phyloP scores from a whole-genome alignment of 2,329 filamentous ascomycete genomes.

The Phaeosphaeria sp. region DNA sequence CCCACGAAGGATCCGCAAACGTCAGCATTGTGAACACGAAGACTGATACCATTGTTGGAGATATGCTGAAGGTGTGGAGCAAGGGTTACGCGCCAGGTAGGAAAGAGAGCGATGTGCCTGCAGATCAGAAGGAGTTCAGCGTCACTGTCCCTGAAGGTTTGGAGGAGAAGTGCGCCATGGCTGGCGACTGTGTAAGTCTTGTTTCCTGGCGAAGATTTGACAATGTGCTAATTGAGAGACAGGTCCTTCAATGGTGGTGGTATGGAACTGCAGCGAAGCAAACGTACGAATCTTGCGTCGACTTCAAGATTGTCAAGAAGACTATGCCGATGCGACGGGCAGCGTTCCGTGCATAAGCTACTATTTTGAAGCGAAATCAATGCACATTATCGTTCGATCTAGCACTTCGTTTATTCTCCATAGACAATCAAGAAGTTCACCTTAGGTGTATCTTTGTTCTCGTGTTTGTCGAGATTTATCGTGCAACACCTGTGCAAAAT shows the following conservation, averaged over 20 bases:
- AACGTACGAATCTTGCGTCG: conserved; percentile 68
- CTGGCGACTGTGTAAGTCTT: conserved; percentile 53
- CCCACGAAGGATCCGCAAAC: conserved; percentile 63
- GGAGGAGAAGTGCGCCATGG: conserved; percentile 50
- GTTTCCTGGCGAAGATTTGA: not conserved
- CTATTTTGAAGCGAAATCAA: not conserved
- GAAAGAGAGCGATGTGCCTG: conserved; percentile 39
- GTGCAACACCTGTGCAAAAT: too few species aligned
- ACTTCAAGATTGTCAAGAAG: conserved; percentile 54
- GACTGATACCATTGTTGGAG: conserved; percentile 60
- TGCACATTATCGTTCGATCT: not conserved
- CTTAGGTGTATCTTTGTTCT: too few species aligned
- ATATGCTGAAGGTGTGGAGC: conserved; percentile 33
- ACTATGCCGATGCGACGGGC: not conserved
- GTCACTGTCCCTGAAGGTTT: conserved; percentile 60
- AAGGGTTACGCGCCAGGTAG: conserved; percentile 37
- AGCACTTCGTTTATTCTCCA: too few species aligned
- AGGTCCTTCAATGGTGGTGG: conserved; percentile 68
- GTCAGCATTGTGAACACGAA: conserved; percentile 65
- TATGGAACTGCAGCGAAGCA: conserved; percentile 61
- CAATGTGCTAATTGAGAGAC: not conserved
- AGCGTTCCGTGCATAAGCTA: conserved; percentile 8
- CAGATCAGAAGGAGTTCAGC: conserved; percentile 56
- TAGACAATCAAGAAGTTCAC: too few species aligned
- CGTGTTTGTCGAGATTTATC: too few species aligned